Evolutionary conservation across 352 stramenopile species (phyloP).

Genomic region (Phytophthora pluvialis): DNA sequence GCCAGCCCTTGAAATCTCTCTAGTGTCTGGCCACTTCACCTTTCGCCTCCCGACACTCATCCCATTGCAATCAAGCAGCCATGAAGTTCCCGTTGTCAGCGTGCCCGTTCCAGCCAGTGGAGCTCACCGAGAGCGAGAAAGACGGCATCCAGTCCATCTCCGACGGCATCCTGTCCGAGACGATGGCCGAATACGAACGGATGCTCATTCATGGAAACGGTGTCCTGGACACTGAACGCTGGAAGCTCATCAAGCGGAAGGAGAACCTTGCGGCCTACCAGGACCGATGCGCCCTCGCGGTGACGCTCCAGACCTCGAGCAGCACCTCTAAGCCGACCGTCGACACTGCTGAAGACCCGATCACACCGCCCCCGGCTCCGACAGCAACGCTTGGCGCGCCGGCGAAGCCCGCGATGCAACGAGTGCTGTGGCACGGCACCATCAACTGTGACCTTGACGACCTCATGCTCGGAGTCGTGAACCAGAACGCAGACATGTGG

Average conservation of each 20-base stretch:
- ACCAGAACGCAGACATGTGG: conserved; percentile 44
- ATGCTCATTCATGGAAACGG: conserved; percentile 44
- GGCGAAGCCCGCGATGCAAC: conserved; percentile 17
- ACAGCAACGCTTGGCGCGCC: background rate
- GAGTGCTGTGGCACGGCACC: conserved; percentile 45
- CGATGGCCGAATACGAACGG: conserved; percentile 48
- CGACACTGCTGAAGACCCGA: conserved; percentile 21
- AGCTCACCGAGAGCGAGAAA: conserved; percentile 35
- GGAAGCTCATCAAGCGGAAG: conserved; percentile 57
- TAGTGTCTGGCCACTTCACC: conserved; percentile 20
- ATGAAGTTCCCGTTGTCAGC: conserved; percentile 52
- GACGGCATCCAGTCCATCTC: conserved; percentile 24
- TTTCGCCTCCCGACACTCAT: conserved; percentile 19
- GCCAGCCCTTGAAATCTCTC: background rate
- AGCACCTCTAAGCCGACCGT: conserved; percentile 27
- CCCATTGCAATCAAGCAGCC: background rate
- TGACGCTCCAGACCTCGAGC: conserved; percentile 34
- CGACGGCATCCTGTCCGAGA: conserved; percentile 37
- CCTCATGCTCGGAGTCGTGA: conserved; percentile 46
- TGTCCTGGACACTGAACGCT: conserved; percentile 45
- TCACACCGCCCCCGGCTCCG: conserved; percentile 20
- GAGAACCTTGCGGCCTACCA: conserved; percentile 60
- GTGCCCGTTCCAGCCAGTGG: conserved; percentile 38
- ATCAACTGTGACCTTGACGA: conserved; percentile 55
- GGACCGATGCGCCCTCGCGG: conserved; percentile 41